A percentile compares a stretch with the other conserved stretches of the same genome.
These are phyloP conservation scores for Dothideomycetes sp. DNA, from an alignment of 2,329 filamentous ascomycete genomes.

Conservation along the genomic window DNA sequence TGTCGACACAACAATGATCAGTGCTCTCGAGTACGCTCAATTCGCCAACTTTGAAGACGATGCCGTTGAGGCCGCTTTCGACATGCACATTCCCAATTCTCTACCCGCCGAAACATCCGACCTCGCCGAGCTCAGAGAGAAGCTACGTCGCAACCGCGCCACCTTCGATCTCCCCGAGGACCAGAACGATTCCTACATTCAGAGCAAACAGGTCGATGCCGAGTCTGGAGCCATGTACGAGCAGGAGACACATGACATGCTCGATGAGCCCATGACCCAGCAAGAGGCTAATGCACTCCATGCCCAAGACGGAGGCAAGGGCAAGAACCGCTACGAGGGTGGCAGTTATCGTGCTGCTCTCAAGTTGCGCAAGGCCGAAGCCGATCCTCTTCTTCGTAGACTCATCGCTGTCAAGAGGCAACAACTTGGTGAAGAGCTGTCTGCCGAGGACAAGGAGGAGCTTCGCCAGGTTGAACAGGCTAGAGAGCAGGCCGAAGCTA, in stretches of 20 bases:
- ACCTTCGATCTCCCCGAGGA: slow-evolving; percentile 1
- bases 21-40: slow-evolving; percentile 12
- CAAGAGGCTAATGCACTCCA: slow-evolving; percentile 12
- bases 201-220: slow-evolving; percentile 2
- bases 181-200: neutral
- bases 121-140: slow-evolving; percentile 10
- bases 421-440: slow-evolving; percentile 13
- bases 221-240: slow-evolving; percentile 9
- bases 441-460: slow-evolving; percentile 12
- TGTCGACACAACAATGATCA: slow-evolving; percentile 6
- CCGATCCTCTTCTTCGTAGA: slow-evolving; percentile 11
- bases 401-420: slow-evolving; percentile 15
- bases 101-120: neutral
- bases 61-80: slow-evolving; percentile 7
- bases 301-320: slow-evolving; percentile 4
- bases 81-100: slow-evolving; percentile 12
- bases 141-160: neutral
- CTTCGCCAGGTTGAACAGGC: slow-evolving; percentile 9
- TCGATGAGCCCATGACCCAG: slow-evolving; percentile 13
- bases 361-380: slow-evolving; percentile 11
- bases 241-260: slow-evolving; percentile 4
- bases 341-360: slow-evolving; percentile 4
- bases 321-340: slow-evolving; percentile 8
- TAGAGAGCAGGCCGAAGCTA: neutral
- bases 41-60: slow-evolving; percentile 11